phyloP scores from a whole-genome alignment of 202 grass and related monocot species.

The Miscanthus sacchariflorus region DNA sequence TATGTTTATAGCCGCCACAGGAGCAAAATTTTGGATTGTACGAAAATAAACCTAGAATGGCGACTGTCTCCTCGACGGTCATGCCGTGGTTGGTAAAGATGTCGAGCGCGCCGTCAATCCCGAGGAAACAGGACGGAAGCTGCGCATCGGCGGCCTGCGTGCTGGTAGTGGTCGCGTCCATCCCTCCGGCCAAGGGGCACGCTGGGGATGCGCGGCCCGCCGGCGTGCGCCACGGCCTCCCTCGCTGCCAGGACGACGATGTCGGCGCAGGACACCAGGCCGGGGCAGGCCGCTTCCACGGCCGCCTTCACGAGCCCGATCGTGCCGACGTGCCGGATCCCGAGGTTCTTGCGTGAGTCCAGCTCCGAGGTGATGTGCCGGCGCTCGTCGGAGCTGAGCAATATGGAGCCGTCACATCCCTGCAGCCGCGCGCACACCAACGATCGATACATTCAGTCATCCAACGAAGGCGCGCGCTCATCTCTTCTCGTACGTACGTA shows the following conservation, averaged over 20 bases:
- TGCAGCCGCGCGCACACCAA: neutral
- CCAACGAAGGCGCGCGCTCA: neutral
- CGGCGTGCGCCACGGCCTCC: constrained; percentile 15
- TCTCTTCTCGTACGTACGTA: neutral
- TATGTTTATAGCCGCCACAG: too few relatives aligned
- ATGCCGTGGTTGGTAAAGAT: constrained; percentile 11
- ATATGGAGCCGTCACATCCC: constrained; percentile 41
- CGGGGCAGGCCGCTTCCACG: constrained; percentile 21
- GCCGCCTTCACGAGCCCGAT: constrained; percentile 30
- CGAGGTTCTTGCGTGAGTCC: constrained; percentile 22
- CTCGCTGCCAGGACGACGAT: constrained; percentile 29
- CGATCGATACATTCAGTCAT: neutral
- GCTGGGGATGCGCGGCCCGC: neutral
- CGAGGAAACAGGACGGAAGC: constrained; percentile 14
- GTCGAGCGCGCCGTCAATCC: constrained; percentile 30
- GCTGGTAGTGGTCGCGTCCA: neutral
- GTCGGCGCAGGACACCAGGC: constrained; percentile 38
- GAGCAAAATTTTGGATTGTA: too few relatives aligned
- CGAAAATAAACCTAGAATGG: constrained; percentile 23
- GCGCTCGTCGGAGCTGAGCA: constrained; percentile 31
- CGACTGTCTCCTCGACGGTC: constrained; percentile 35
- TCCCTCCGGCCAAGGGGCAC: constrained; percentile 19
- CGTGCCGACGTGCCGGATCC: neutral
- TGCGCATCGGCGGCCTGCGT: neutral
- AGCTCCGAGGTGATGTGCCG: constrained; percentile 30